Evolutionary conservation across 805 yeast species (phyloP), one percentile per base, ranked within the genome.

Genomic region (Clavispora carvajalis): DNA sequence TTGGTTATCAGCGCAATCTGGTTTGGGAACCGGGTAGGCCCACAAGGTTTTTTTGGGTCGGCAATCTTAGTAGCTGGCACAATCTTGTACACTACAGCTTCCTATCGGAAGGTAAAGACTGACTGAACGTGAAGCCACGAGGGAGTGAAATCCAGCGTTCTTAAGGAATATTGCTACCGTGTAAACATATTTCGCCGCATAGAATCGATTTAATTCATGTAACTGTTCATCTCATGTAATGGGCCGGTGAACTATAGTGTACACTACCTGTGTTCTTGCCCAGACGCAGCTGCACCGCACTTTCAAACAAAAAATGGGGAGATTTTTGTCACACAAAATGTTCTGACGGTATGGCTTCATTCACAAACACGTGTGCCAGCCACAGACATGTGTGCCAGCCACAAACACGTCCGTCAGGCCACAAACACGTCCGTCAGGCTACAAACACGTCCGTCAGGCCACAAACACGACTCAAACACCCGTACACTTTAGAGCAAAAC

Each of bases 21-120:
- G 3, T 83, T 81, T 57, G 73, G 72, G 16, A 77, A 72, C 50
- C 44, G 49, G 2, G 51, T 82, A 38, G 53, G 62, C 22, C 6
- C 46, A 18, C 48, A 67, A 33, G 73, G 71, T 38, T 52, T 60
- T 11, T 33, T 66, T 4, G 89, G 89, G 1, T 70, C 77, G 2
- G 45, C 50, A 1, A 38, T 74, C 31, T 85, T 82, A 12, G 72
- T 81, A 40, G 38, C 51, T 0, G 88, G 89, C 1, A 79, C 85
- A 1, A 48, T 70, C 5, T 42, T 74, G 35, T 81, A 80, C 54
- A 16, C 36, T 13, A 16, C 18, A 18, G 37, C 37, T 5, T 22
- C 36, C n/a, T 16, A 15, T 16, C 15, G 16, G 31, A 28, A 33
- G 28, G 34, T 15, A 23, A 43, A 37, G 33, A 12, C 29, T 25